Percentiles rank a stretch among this genome's conserved stretches.
These are phyloP conservation scores for Cyberlindnera meyerae DNA, from an alignment of 805 yeast species.

Conservation along the genomic window DNA sequence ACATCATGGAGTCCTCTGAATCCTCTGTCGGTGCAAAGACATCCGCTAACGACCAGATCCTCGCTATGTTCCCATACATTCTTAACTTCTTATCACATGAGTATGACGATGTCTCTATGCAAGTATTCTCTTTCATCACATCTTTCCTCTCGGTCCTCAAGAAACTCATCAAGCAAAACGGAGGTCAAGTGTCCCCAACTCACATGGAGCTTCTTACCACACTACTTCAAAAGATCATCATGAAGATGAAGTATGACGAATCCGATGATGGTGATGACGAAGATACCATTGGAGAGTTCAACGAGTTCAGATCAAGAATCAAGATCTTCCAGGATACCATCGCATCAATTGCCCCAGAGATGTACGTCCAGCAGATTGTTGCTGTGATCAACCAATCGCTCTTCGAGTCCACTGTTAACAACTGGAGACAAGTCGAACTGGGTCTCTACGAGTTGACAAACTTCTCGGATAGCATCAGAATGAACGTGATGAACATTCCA, in stretches of 20 bases:
- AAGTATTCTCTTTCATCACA: conserved; percentile 76
- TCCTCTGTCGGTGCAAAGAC: conserved; percentile 33
- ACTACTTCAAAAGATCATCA: conserved; percentile 61
- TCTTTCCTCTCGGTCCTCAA: conserved; percentile 68
- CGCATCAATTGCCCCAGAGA: conserved; percentile 51
- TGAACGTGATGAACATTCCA: conserved; percentile 66
- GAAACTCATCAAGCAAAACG: conserved; percentile 41
- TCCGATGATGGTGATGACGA: conserved; percentile 69
- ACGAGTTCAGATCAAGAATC: conserved; percentile 70
- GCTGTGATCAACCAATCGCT: conserved; percentile 51
- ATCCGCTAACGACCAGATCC: conserved; percentile 44
- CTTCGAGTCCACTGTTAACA: conserved; percentile 30
- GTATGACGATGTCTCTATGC: conserved; percentile 82
- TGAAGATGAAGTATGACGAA: conserved; percentile 79
- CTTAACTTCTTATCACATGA: conserved; percentile 71
- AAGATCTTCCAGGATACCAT: conserved; percentile 83
- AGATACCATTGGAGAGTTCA: conserved; percentile 72
- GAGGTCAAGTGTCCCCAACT: conserved; percentile 32
- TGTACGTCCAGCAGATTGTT: conserved; percentile 57
- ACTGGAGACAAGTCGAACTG: conserved; percentile 83
- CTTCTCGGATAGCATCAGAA: conserved; percentile 74
- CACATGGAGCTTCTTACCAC: conserved; percentile 53
- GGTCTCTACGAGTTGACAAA: conserved; percentile 80
- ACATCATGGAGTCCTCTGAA: conserved; percentile 55
- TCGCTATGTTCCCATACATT: conserved; percentile 66